Evolutionary conservation across 2,329 filamentous ascomycete genomes (phyloP), one percentile per base, ranked within the genome.

Genomic region (Trichoderma hamatum): DNA sequence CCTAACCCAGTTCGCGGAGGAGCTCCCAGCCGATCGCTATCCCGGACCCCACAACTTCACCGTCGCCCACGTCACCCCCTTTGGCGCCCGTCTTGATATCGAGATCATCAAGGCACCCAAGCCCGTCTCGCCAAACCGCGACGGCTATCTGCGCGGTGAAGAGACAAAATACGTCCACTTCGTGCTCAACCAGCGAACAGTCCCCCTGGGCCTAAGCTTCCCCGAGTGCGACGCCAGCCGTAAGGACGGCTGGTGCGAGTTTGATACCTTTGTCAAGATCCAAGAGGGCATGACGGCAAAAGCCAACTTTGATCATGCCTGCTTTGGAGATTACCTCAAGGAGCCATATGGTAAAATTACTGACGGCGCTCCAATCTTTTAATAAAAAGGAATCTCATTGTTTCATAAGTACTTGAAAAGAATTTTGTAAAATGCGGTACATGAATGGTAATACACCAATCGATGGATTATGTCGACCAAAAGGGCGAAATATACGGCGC

Each of bases 191-290:
- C 90, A 93, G 79, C 83, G 92, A 34, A 94, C 91, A 0, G 74
- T 94, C 0, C 91, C 91, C 1, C 81, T 94, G 0, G 89, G 90
- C 7, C 78, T 78, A 70, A 92, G 89, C 74, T 89, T 92, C 70
- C 78, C 85, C 1, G 86, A 88, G 69, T 94, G 92, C 73, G 90
- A 86, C 49, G 79, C 73, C 1, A 76, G 83, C 13, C 81, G 91
- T 5, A 85, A 89, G 54, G 92, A 94, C 77, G 92, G 91, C 0
- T 94, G 92, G 91, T 94, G 92, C 76, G 90, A 93, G 75, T 77
- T 94, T 60, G 83, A 84, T 3, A 89, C 89, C 0, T 93, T 94
- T 74, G 74, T 94, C 54, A 77, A 85, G 70, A 82, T 89, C 5
- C 88, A 91, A 79, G 82, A 88, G 70, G 81, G 80, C 70, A 89